Conservation (phyloP, 768 basidiomycete species). For the Cubamyces sp. region DNA sequence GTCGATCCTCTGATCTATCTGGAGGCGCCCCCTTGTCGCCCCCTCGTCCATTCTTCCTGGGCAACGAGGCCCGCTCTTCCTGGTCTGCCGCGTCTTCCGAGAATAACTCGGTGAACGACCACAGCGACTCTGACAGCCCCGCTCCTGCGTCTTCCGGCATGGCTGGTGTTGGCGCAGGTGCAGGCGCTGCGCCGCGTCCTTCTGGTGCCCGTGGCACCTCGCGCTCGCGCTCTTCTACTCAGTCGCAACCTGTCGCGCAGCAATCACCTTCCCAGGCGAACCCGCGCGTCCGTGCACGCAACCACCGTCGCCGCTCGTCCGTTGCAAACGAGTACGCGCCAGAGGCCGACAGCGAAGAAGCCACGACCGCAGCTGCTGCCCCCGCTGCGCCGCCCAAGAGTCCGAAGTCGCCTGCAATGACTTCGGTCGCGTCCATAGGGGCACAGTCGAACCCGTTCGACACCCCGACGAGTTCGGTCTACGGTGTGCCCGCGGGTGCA, state of each 20-base stretch:
- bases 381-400: not conserved
- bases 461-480: slow-evolving; percentile 24
- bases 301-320: slow-evolving; percentile 30
- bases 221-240: slow-evolving; percentile 9
- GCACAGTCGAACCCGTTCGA: slow-evolving; percentile 23
- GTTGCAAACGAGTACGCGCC: slow-evolving; percentile 27
- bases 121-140: slow-evolving; percentile 32
- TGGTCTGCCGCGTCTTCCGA: slow-evolving; percentile 23
- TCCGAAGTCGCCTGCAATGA: not conserved
- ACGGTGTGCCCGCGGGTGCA: slow-evolving; percentile 17
- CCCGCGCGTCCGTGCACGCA: slow-evolving; percentile 28
- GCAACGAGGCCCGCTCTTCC: slow-evolving; percentile 31
- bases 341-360: slow-evolving; percentile 14
- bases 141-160: slow-evolving; percentile 15
- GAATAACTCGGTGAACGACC: slow-evolving; percentile 26
- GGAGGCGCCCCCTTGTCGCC: slow-evolving; percentile 33
- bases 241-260: slow-evolving; percentile 1
- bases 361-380: not conserved
- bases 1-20: slow-evolving; percentile 14
- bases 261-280: slow-evolving; percentile 12
- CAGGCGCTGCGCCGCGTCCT: slow-evolving; percentile 8
- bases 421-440: slow-evolving; percentile 5
- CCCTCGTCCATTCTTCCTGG: slow-evolving; percentile 45
- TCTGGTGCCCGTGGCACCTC: slow-evolving; percentile 2
- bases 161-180: slow-evolving; percentile 18